Evolutionary conservation across 257 asterid genomes (phyloP).

Genomic region (Sherardia arvensis): DNA sequence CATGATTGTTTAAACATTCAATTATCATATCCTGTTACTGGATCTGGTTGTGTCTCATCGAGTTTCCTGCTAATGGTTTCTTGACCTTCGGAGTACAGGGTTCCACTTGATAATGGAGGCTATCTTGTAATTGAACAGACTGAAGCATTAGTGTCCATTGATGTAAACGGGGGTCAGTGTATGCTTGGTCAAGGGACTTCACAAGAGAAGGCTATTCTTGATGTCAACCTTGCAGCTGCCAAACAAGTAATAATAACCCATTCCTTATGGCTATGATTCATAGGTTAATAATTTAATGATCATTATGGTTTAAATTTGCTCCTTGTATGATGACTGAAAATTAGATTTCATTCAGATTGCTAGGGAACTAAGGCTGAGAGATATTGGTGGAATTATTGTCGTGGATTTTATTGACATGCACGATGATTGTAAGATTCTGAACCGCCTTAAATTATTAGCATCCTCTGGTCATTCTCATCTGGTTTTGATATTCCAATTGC

Average conservation of each 20-base stretch:
- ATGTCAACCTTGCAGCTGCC: constrained; percentile 92
- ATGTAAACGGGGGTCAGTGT: constrained; percentile 96
- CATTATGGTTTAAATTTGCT: not conserved
- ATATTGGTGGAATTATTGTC: constrained; percentile 93
- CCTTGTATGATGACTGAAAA: constrained; percentile 5
- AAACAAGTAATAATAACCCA: constrained; percentile 54
- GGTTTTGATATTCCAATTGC: not conserved
- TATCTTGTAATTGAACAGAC: constrained; percentile 97
- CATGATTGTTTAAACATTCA: not conserved
- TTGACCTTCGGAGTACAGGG: constrained; percentile 53
- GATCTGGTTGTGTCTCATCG: not conserved
- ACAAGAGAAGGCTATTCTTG: constrained; percentile 84
- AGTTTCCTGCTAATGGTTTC: constrained; percentile 7
- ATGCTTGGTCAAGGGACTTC: constrained; percentile 95
- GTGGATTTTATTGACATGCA: constrained; percentile 99
- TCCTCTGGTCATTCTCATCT: constrained; percentile 4
- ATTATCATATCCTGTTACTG: not conserved
- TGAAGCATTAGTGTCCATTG: constrained; percentile 90
- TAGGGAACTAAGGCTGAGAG: constrained; percentile 94
- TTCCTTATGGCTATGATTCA: not conserved
- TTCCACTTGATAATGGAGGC: constrained; percentile 87
- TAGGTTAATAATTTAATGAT: not conserved
- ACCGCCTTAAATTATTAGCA: constrained; percentile 8
- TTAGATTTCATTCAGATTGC: constrained; percentile 56
- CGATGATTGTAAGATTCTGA: constrained; percentile 68